Percentiles rank a stretch among this genome's conserved stretches.
These are phyloP conservation scores for Populus hybrid DNA, from an alignment of 441 rosid genomes.

Conservation along the genomic window DNA sequence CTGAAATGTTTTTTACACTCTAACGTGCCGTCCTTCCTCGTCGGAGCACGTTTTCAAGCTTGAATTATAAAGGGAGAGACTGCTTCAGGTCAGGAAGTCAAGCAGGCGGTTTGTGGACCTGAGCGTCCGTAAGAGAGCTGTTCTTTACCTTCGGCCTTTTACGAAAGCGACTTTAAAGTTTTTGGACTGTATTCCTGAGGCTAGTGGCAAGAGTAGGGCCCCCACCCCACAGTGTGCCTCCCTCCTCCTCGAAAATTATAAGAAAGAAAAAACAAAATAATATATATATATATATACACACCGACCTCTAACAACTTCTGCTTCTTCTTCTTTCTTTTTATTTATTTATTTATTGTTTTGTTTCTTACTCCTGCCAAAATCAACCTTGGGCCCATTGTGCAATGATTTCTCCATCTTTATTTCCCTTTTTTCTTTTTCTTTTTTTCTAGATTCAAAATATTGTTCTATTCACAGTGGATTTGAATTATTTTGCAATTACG, in stretches of 20 bases:
- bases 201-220: conserved; percentile 15
- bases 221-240: not conserved
- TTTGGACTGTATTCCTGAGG: conserved; percentile 15
- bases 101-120: conserved; percentile 8
- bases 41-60: not conserved
- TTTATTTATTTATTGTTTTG: not conserved
- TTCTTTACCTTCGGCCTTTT: conserved; percentile 17
- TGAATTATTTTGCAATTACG: conserved; percentile 8
- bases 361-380: not conserved
- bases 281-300: conserved; percentile 1
- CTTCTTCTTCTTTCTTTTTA: not conserved
- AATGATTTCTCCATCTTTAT: conserved; percentile 24
- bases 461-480: not conserved
- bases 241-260: not conserved
- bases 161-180: conserved; percentile 32
- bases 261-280: not conserved
- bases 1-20: not conserved
- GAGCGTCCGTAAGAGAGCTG: not conserved
- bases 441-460: not conserved
- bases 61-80: not conserved
- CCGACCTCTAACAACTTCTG: conserved; percentile 30
- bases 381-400: conserved; percentile 30
- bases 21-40: not conserved
- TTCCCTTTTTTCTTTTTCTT: not conserved
- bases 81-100: not conserved